Base-by-base conservation (phyloP, 257 asterid species). In the Plectranthus barbatus region DNA sequence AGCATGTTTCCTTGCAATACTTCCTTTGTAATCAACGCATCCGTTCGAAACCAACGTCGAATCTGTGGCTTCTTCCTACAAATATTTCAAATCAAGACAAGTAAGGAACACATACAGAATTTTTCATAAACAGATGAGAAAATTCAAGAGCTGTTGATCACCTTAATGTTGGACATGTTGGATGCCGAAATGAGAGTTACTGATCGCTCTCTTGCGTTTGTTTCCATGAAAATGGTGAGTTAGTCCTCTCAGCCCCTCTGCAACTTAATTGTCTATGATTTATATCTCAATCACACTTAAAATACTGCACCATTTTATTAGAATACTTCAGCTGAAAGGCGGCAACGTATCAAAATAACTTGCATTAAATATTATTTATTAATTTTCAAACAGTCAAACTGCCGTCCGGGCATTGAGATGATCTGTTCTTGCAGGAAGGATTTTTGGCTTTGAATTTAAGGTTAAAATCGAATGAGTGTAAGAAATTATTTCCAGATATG, bases 1-100 rank as follows among this genome's bases (percentile, higher is more conserved):
- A 9, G 58, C 33, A 11, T 26, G 73, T 62, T 86, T 86, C 41
- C 76, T 77, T 0, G 95, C 95, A 20, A 63, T 72, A 51, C 72
- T 70, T 14, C 95, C 90, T 80, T 69, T 84, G 64, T 79, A 82
- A 79, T 84, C 84, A 15, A 80, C 77, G 47, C 88, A 69, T 4
- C 95, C 88, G 67, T 83, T 85, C 24, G 84, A 69, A 48, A 85
- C 96, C 69, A 83, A 56, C 46, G 39, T 66, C 3, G 79, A 60
- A 14, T 44, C n/a, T 4, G 53, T 44, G 4, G 47, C 61, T 44
- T 69, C 74, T 64, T 68, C 85, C 80, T 77, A 15, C 39, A 33
- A 60, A 53, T 10, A n/a, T 9, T 9, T 11, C 20, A 40, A 15
- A 11, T 21, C 34, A 13, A 52, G 47, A 9, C 40, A 18, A 21